Percentiles rank a stretch among this genome's conserved stretches.
These are phyloP conservation scores for Psilocybe tampanensis DNA, from an alignment of 768 basidiomycete genomes.

Conservation along the genomic window DNA sequence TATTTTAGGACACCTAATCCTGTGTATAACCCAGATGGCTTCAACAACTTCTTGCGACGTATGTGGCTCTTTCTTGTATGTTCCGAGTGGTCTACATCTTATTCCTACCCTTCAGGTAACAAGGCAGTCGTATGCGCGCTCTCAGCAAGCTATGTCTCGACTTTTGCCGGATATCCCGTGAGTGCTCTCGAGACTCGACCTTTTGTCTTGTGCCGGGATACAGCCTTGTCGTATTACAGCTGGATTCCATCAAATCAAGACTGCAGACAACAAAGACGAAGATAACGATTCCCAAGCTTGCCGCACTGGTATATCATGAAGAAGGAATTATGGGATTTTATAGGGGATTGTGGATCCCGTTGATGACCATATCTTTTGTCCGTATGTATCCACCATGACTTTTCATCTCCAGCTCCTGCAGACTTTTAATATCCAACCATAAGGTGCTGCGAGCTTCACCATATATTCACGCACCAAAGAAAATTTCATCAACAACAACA, in stretches of 20 bases:
- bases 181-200: constrained; percentile 24
- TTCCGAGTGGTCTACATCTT: constrained; percentile 8
- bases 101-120: constrained; percentile 53
- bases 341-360: constrained; percentile 88
- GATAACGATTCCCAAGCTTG: constrained; percentile 73
- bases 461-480: constrained; percentile 89
- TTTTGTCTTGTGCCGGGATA: constrained; percentile 9
- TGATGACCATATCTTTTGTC: constrained; percentile 95
- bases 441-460: constrained; percentile 89
- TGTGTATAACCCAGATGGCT: constrained; percentile 61
- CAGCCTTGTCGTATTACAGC: constrained; percentile 36
- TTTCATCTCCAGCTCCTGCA: neutral
- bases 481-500: constrained; percentile 57
- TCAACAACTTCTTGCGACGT: constrained; percentile 73
- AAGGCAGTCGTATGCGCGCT: constrained; percentile 90
- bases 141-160: constrained; percentile 90
- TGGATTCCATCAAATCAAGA: constrained; percentile 94
- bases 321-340: constrained; percentile 91
- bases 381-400: constrained; percentile 57
- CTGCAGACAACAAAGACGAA: constrained; percentile 82
- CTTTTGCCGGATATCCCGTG: constrained; percentile 89
- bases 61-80: constrained; percentile 24
- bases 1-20: constrained; percentile 54
- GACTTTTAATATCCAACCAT: constrained; percentile 7
- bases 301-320: constrained; percentile 75